A percentile compares a stretch with the other conserved stretches of the same genome.
These are phyloP conservation scores for Protomyces gravidus DNA, from an alignment of 1,139 yeast genomes.

Conservation along the genomic window DNA sequence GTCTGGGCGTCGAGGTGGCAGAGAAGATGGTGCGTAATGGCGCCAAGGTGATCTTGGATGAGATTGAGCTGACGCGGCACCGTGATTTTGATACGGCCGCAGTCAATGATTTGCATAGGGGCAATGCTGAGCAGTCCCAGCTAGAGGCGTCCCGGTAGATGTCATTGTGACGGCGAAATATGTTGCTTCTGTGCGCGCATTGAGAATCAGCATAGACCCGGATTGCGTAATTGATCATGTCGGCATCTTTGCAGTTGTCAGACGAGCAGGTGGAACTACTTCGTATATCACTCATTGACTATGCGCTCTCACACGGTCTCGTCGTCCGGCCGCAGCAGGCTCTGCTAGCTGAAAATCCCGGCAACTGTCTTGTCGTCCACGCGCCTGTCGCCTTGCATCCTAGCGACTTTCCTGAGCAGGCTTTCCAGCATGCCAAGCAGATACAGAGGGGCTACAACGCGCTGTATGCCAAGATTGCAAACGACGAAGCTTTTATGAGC, in stretches of 20 bases:
- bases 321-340: constrained; percentile 31
- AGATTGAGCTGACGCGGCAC: constrained; percentile 48
- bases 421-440: constrained; percentile 61
- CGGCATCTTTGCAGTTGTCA: not conserved
- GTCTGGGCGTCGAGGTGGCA: constrained; percentile 69
- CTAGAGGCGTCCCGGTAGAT: not conserved
- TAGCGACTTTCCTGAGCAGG: constrained; percentile 70
- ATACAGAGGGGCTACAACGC: constrained; percentile 71
- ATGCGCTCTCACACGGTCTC: constrained; percentile 35
- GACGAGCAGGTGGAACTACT: constrained; percentile 7
- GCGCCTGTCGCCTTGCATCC: constrained; percentile 92
- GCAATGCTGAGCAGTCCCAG: not conserved
- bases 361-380: constrained; percentile 40
- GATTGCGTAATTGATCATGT: not conserved
- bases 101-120: not conserved
- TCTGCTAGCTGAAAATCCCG: constrained; percentile 37
- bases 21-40: constrained; percentile 64
- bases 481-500: constrained; percentile 60
- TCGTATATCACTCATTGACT: constrained; percentile 32
- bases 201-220: not conserved
- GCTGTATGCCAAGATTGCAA: constrained; percentile 61
- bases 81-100: constrained; percentile 16
- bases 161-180: not conserved
- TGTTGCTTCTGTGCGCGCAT: not conserved
- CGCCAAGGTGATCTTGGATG: constrained; percentile 76